Base-by-base conservation (phyloP, 148 eudicot genomes). In the Amaranthus hypochondriacus region DNA sequence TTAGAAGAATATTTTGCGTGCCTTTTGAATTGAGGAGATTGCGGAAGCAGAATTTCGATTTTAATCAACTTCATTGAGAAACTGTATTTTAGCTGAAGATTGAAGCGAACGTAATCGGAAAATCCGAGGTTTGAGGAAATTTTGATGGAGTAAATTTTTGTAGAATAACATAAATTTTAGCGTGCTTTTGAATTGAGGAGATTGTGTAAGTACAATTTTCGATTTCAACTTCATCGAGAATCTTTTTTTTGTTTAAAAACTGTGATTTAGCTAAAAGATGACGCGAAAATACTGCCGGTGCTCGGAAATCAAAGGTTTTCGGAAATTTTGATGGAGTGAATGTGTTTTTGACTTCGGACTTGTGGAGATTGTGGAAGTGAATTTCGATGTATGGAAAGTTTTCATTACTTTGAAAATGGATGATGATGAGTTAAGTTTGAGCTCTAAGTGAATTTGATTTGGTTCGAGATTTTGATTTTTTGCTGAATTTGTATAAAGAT, bases 351-450 rank as follows among this genome's bases (percentile, higher is more conserved):
- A 28, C 39, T 28, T 28, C 39, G 39, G 57, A 52, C 47, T 59
- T 55, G 10, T 4, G 71, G 42, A 50, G 66, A 50, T 83, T 76
- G 56, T 13, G 46, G 75, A 66, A 58, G 66, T 54, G 62, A n/a
- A 57, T 68, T 73, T 80, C 39, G 84, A 79, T 80, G 82, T 68
- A 78, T 83, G 87, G 78, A 70, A 80, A 82, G 61, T 73, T 76
- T 78, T 66, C 54, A 65, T 71, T 75, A 60, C 76, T 80, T 84
- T 49, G 87, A 71, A 77, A 74, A 82, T 77, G 83, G 76, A 69
- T 81, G 81, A 74, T 11, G 75, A 62, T 66, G 73, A 66, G 64
- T 9, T 53, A 57, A 7, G 46, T 56, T 56, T 64, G 80, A 76
- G 60, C 64, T 67, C 44, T 54, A 39, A 59, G 51, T 49, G 52